Evolutionary conservation across 2,329 filamentous ascomycete genomes (phyloP).

Genomic region (Grosmannia penicillata): DNA sequence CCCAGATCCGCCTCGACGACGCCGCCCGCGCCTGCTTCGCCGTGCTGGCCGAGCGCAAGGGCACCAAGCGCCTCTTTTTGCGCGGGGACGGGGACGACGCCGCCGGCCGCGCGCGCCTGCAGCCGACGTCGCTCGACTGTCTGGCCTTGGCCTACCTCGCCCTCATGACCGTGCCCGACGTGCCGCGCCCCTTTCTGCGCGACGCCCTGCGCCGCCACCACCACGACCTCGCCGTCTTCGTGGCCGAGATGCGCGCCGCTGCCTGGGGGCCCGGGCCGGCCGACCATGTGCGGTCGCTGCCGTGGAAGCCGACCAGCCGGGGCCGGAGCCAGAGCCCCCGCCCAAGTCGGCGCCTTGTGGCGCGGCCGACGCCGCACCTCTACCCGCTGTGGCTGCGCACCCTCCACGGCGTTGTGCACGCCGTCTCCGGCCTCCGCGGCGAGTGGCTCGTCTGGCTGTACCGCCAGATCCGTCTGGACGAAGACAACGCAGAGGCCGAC

Average conservation of each 20-base stretch:
- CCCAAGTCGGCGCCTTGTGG: no score
- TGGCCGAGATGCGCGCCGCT: conserved; percentile 6
- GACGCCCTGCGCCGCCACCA: conserved; percentile 11
- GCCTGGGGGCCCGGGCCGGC: conserved; percentile 2
- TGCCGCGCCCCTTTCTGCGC: conserved; percentile 20
- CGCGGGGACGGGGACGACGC: conserved; percentile 25
- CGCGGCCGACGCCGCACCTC: not conserved
- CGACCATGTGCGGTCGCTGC: no score
- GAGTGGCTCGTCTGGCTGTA: conserved; percentile 19
- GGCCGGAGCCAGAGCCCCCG: not conserved
- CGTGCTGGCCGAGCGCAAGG: conserved; percentile 48
- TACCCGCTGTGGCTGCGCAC: conserved; percentile 13
- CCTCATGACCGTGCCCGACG: conserved; percentile 41
- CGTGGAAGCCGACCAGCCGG: no score
- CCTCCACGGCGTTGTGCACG: conserved; percentile 17
- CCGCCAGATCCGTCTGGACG: conserved; percentile 11
- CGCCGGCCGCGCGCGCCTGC: conserved; percentile 4
- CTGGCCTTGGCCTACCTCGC: conserved; percentile 66
- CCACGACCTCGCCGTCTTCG: conserved; percentile 8
- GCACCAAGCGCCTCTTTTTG: conserved; percentile 35
- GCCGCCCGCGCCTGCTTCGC: conserved; percentile 57
- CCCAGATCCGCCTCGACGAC: conserved; percentile 61
- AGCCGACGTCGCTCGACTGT: conserved; percentile 58
- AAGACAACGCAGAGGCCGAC: conserved; percentile 5
- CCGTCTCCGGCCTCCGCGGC: conserved; percentile 16